Conservation (phyloP, 2,329 filamentous ascomycete genomes). For the Ophiocordyceps australis region DNA sequence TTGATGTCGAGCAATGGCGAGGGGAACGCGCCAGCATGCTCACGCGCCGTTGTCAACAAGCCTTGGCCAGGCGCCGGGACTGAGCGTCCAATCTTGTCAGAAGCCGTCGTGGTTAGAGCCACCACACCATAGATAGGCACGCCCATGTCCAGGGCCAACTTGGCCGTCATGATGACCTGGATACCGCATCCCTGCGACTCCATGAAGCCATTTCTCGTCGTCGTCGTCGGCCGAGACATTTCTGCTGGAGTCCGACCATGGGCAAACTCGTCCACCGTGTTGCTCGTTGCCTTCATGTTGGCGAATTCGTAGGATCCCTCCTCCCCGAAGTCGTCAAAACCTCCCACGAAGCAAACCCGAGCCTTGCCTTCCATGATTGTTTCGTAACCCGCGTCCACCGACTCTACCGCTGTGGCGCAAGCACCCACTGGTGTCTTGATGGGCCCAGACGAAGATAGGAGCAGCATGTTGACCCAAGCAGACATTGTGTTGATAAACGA, state of each 20-base stretch:
- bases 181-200: constrained; percentile 97
- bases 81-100: constrained; percentile 96
- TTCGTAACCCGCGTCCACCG: constrained; percentile 92
- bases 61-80: constrained; percentile 93
- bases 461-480: constrained; percentile 98
- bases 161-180: constrained; percentile 95
- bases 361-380: constrained; percentile 98
- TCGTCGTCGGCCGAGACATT: constrained; percentile 96
- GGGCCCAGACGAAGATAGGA: constrained; percentile 88
- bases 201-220: constrained; percentile 96
- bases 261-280: constrained; percentile 87
- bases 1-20: constrained; percentile 94
- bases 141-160: constrained; percentile 93
- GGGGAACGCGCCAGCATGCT: constrained; percentile 79
- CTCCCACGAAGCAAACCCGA: constrained; percentile 90
- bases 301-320: constrained; percentile 98
- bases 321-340: constrained; percentile 98
- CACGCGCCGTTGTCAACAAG: constrained; percentile 87
- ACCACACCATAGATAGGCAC: constrained; percentile 93
- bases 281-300: constrained; percentile 99
- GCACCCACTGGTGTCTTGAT: constrained; percentile 98
- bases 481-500: constrained; percentile 99
- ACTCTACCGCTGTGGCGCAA: constrained; percentile 94
- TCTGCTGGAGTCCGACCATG: constrained; percentile 90
- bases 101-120: constrained; percentile 85